Evolutionary conservation across 768 basidiomycete genomes (phyloP), one percentile per base, ranked within the genome.

Genomic region (Lactarius sanguifluus): DNA sequence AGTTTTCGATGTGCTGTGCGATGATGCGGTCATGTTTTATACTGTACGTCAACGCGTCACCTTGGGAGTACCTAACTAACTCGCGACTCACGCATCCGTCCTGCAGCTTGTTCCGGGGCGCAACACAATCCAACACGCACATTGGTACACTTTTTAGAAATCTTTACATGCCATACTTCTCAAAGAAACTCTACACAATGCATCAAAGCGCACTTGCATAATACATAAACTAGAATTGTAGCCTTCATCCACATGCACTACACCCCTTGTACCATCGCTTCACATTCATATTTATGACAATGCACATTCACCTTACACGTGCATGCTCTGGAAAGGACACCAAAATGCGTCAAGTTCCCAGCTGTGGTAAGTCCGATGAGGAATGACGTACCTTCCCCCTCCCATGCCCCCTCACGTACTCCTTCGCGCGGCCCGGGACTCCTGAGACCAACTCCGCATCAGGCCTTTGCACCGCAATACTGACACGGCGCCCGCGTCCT

Each of bases 141-240:
- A 65, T 60, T 65, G 64, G 64, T 65, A 65, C 23, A 65, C 59
- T 18, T 65, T 65, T 60, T 60, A 25, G 41, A 45, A 13, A 52
- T 3, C 10, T 32, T 57, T 32, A 5, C 18, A 30, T 5, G 18
- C 4, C 18, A 57, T 32, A 57, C 28, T 36, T 9, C 9, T 32
- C 47, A 30, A 34, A 38, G 10, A 4, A 5, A 36, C 12, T 30
- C 59, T 15, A 34, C 10, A 20, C 56, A 18, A 57, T 32, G 30
- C 54, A 30, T 5, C 18, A 13, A 56, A 34, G 8, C 56, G 34
- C 50, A 25, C 50, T 52, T 25, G 50, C 50, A 52, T 52, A 52
- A 52, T 52, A 52, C 50, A 52, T 52, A 57, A 57, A 32, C 32
- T 57, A 57, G 56, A 32, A 30, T 34, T 34, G 32, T 32, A 52